Percentiles rank a stretch among this genome's conserved stretches.
Evolutionary conservation across 345 rosid species (phyloP).

Genomic region (Eucalyptus marginata): DNA sequence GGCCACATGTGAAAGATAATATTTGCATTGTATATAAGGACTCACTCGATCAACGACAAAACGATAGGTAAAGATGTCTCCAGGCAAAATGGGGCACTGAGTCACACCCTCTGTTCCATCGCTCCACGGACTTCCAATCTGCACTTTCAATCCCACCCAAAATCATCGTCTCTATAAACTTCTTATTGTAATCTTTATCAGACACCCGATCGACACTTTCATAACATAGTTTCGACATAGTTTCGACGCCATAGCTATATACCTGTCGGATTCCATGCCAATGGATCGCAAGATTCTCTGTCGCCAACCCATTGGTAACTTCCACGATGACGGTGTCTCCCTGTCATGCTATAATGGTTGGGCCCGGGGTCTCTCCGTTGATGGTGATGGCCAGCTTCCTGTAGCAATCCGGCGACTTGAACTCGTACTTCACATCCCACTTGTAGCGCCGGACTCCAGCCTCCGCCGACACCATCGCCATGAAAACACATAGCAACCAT

Average conservation of each 20-base stretch:
- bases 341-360: constrained; percentile 41
- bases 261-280: constrained; percentile 90
- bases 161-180: not conserved
- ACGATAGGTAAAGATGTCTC: constrained; percentile 49
- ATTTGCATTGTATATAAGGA: not conserved
- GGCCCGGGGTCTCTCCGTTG: constrained; percentile 64
- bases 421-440: constrained; percentile 74
- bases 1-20: not conserved
- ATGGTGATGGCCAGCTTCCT: constrained; percentile 48
- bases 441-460: constrained; percentile 27
- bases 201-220: not conserved
- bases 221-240: not conserved
- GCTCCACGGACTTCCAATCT: constrained; percentile 72
- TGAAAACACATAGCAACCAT: not conserved
- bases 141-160: not conserved
- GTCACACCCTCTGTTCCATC: constrained; percentile 77
- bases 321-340: constrained; percentile 58
- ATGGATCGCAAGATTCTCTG: constrained; percentile 57
- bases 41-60: constrained; percentile 55
- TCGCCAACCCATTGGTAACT: constrained; percentile 40
- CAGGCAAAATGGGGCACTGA: constrained; percentile 70
- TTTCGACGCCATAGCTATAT: not conserved
- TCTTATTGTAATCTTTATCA: not conserved
- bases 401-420: constrained; percentile 52
- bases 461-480: not conserved